Conservation (phyloP, 352 stramenopile species). For the Pythium monospermum region DNA sequence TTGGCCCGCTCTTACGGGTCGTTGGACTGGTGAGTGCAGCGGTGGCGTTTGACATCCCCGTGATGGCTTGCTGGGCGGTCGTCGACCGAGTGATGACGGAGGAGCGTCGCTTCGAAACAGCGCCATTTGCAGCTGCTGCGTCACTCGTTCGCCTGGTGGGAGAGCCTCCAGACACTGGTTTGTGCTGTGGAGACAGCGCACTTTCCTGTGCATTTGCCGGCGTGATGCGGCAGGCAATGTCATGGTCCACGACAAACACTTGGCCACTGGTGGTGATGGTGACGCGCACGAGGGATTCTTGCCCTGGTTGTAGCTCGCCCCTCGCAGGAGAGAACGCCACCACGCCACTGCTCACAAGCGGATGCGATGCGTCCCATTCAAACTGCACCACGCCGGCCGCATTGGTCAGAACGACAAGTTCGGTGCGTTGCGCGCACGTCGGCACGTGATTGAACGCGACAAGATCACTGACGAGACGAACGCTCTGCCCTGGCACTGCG, state of each 20-base stretch:
- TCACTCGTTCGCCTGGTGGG: neutral
- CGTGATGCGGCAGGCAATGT: conserved; percentile 49
- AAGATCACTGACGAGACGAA: conserved; percentile 43
- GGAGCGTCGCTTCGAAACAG: neutral
- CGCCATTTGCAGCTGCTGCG: too few species aligned
- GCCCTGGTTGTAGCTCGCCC: conserved; percentile 40
- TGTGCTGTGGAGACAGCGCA: neutral
- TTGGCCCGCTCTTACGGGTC: neutral
- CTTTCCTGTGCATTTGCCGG: neutral
- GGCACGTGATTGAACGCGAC: conserved; percentile 61
- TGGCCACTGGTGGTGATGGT: conserved; percentile 35
- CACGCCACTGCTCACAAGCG: conserved; percentile 39
- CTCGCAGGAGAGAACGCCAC: conserved; percentile 45
- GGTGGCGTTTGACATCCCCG: too few species aligned
- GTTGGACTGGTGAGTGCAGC: conserved; percentile 10
- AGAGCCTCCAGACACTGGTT: neutral
- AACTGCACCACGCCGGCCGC: conserved; percentile 24
- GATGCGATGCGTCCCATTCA: conserved; percentile 55
- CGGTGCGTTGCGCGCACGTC: conserved; percentile 36
- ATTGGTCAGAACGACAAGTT: conserved; percentile 57
- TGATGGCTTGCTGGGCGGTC: conserved; percentile 31
- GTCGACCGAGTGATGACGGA: neutral
- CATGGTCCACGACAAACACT: conserved; percentile 58
- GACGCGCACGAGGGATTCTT: conserved; percentile 53
- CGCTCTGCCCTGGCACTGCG: conserved; percentile 32